Conservation (phyloP, 768 basidiomycete species). For the Leccinum broughii region DNA sequence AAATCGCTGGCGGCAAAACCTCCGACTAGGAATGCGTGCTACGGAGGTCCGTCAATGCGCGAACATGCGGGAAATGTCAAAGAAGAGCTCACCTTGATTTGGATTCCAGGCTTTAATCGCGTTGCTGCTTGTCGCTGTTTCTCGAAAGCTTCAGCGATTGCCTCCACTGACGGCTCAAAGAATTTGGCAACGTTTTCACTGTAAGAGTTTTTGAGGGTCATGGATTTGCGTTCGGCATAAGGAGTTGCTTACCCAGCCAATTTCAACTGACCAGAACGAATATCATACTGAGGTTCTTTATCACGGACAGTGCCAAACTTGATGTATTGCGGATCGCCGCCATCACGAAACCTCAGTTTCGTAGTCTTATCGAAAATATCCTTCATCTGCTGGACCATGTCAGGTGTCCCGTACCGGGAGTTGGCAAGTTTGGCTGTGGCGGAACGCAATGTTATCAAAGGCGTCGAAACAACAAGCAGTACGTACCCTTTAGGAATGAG, state of each 20-base stretch:
- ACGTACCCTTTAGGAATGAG: slow-evolving; percentile 30
- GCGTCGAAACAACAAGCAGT: neutral
- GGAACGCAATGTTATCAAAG: neutral
- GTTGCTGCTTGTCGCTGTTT: slow-evolving; percentile 27
- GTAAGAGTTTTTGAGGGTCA: neutral
- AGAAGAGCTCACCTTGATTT: slow-evolving; percentile 21
- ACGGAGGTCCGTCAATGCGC: neutral
- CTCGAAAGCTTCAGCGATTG: slow-evolving; percentile 35
- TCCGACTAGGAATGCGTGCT: slow-evolving; percentile 28
- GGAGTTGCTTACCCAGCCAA: slow-evolving; percentile 34
- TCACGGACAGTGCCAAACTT: slow-evolving; percentile 39
- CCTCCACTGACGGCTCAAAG: slow-evolving; percentile 44
- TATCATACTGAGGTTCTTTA: slow-evolving; percentile 34
- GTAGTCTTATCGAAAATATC: slow-evolving; percentile 37
- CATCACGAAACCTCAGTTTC: slow-evolving; percentile 41
- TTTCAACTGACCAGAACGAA: slow-evolving; percentile 38
- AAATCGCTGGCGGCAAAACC: neutral
- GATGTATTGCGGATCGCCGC: slow-evolving; percentile 36
- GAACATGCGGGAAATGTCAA: neutral
- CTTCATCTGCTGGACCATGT: slow-evolving; percentile 35
- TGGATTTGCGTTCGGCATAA: neutral
- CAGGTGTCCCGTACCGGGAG: slow-evolving; percentile 28
- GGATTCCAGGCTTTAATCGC: slow-evolving; percentile 17
- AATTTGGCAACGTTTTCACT: slow-evolving; percentile 40
- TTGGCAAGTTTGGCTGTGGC: slow-evolving; percentile 29